Conservation (phyloP, 202 grass and related monocot species). For the Cymbopogon flexuosus region DNA sequence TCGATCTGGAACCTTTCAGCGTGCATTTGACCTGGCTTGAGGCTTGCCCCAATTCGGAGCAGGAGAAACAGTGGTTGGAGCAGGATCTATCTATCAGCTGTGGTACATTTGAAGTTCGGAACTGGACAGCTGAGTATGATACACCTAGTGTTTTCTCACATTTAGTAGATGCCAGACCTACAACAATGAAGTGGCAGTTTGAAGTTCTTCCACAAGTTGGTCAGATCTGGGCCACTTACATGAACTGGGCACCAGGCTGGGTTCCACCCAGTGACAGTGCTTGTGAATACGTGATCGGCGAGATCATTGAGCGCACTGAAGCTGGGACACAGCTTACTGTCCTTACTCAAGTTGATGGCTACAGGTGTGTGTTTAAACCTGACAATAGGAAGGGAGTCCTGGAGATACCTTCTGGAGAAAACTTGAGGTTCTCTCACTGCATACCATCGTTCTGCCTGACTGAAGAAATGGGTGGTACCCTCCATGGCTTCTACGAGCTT, state of each 20-base stretch:
- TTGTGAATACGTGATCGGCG: conserved; percentile 48
- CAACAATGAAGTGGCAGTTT: conserved; percentile 1
- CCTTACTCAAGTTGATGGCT: conserved; percentile 49
- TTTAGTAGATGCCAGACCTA: conserved; percentile 35
- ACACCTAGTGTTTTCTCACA: conserved; percentile 52
- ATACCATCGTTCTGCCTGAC: conserved; percentile 54
- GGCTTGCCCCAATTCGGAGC: conserved; percentile 38
- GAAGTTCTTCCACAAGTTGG: conserved; percentile 47
- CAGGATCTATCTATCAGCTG: conserved; percentile 52
- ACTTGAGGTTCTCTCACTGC: conserved; percentile 66
- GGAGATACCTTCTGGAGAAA: conserved; percentile 46
- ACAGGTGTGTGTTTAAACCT: conserved; percentile 55
- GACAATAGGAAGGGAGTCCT: conserved; percentile 24
- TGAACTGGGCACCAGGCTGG: conserved; percentile 68
- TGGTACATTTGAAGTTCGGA: conserved; percentile 56
- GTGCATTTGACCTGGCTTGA: conserved; percentile 79
- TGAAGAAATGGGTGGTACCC: conserved; percentile 57
- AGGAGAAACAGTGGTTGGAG: conserved; percentile 50
- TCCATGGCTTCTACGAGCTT: conserved; percentile 72
- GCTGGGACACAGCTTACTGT: conserved; percentile 27
- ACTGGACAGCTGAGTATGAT: conserved; percentile 18
- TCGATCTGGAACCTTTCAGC: conserved; percentile 39
- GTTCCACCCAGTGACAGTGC: conserved; percentile 11
- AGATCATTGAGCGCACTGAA: conserved; percentile 48
- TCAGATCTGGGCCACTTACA: conserved; percentile 70